A percentile compares a stretch with the other conserved stretches of the same genome.
Conservation (phyloP, 768 basidiomycete species). For the Gelatoporia subvermispora region DNA sequence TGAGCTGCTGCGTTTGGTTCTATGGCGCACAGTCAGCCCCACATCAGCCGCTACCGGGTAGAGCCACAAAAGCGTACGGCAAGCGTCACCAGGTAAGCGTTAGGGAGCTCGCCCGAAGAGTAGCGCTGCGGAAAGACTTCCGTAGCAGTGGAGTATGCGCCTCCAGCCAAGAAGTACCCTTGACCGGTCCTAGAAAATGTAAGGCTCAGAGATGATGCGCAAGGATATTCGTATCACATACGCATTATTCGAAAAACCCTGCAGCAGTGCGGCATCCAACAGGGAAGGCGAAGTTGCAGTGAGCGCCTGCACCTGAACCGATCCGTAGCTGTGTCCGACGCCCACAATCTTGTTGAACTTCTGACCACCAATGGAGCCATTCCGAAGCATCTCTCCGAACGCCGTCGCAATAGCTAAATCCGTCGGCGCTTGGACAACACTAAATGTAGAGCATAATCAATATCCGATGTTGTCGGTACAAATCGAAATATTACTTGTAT, state of each 20-base stretch:
- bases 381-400: slow-evolving; percentile 6
- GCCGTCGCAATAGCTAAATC: slow-evolving; percentile 9
- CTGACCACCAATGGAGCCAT: slow-evolving; percentile 3
- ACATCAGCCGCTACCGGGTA: not conserved
- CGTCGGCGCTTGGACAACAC: slow-evolving; percentile 8
- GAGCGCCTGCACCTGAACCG: slow-evolving; percentile 6
- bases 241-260: slow-evolving; percentile 4
- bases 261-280: slow-evolving; percentile 6
- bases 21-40: not conserved
- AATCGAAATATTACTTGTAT: not conserved
- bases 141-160: slow-evolving; percentile 7
- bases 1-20: slow-evolving; percentile 10
- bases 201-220: not conserved
- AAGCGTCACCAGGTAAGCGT: slow-evolving; percentile 4
- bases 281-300: slow-evolving; percentile 2
- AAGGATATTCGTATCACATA: not conserved
- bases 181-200: slow-evolving; percentile 3
- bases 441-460: not conserved
- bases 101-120: slow-evolving; percentile 1
- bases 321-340: slow-evolving; percentile 26
- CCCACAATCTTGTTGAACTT: slow-evolving; percentile 31
- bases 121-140: slow-evolving; percentile 8
- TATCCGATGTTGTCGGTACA: no score
- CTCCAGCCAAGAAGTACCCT: not conserved
- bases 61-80: not conserved